A percentile compares a stretch with the other conserved stretches of the same genome.
phyloP scores from a whole-genome alignment of 257 asterid species.

The Lavandula angustifolia region DNA sequence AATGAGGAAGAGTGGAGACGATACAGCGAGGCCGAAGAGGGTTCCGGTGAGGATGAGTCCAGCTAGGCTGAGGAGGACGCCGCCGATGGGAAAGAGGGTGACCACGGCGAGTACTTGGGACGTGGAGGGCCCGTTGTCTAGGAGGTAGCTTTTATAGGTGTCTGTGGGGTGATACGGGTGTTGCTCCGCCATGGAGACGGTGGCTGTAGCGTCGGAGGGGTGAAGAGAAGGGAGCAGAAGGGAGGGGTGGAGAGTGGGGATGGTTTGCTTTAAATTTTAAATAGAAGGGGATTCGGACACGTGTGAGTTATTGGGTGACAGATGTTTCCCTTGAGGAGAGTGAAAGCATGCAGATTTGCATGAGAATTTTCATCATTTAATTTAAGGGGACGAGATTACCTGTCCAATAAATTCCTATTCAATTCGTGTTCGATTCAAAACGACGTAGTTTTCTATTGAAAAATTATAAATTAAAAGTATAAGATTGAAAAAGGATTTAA shows the following conservation, averaged over 20 bases:
- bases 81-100: constrained; percentile 68
- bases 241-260: background rate
- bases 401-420: too few relatives aligned
- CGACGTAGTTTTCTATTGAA: too few relatives aligned
- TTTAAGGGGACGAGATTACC: too few relatives aligned
- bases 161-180: constrained; percentile 21
- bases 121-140: constrained; percentile 45
- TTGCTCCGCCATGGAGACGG: constrained; percentile 38
- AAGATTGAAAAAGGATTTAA: too few relatives aligned
- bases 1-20: constrained; percentile 56
- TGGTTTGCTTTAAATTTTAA: constrained; percentile 24
- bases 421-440: too few relatives aligned
- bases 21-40: constrained; percentile 46
- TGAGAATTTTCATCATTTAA: background rate
- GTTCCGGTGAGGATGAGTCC: constrained; percentile 60
- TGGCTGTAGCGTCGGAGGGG: background rate
- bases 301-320: constrained; percentile 48
- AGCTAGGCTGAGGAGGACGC: constrained; percentile 53
- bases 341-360: constrained; percentile 33
- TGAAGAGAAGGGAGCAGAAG: background rate
- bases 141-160: constrained; percentile 27
- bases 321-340: constrained; percentile 33
- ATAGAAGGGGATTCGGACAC: constrained; percentile 39
- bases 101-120: constrained; percentile 54
- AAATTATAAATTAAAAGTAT: too few relatives aligned